phyloP scores from a whole-genome alignment of 768 basidiomycete genomes.

The Scleroderma citrinum region DNA sequence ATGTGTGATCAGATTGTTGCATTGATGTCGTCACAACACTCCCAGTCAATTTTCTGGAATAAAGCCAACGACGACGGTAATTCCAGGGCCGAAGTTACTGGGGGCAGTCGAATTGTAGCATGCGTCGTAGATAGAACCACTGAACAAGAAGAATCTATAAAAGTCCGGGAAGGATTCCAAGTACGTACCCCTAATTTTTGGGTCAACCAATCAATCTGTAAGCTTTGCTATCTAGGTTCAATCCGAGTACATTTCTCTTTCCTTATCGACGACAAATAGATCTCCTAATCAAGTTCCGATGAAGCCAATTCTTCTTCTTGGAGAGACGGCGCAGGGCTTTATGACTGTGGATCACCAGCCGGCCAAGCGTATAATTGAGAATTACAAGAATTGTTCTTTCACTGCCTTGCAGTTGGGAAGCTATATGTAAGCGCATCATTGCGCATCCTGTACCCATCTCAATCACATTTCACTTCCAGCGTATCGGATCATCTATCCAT shows the following conservation, averaged over 20 bases:
- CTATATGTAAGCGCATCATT: conserved; percentile 15
- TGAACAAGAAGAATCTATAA: conserved; percentile 49
- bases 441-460: neutral
- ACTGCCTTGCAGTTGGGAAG: conserved; percentile 9
- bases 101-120: neutral
- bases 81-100: neutral
- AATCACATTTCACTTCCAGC: conserved; percentile 2
- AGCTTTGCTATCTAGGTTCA: conserved; percentile 4
- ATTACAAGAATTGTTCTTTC: neutral
- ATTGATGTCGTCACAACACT: conserved; percentile 46
- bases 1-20: conserved; percentile 51
- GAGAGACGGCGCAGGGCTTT: conserved; percentile 39
- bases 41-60: conserved; percentile 39
- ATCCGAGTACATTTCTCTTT: conserved; percentile 9
- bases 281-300: conserved; percentile 5
- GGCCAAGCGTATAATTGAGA: conserved; percentile 1
- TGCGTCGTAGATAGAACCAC: conserved; percentile 25
- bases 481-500: conserved; percentile 13
- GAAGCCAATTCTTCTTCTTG: conserved; percentile 29
- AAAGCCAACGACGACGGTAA: conserved; percentile 20
- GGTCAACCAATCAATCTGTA: neutral
- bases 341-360: conserved; percentile 27
- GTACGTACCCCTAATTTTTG: conserved; percentile 22
- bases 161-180: conserved; percentile 38
- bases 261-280: conserved; percentile 6